These are phyloP conservation scores for Trichoderma aggressivum DNA, from an alignment of 2,329 filamentous ascomycete species.

Conservation along the genomic window DNA sequence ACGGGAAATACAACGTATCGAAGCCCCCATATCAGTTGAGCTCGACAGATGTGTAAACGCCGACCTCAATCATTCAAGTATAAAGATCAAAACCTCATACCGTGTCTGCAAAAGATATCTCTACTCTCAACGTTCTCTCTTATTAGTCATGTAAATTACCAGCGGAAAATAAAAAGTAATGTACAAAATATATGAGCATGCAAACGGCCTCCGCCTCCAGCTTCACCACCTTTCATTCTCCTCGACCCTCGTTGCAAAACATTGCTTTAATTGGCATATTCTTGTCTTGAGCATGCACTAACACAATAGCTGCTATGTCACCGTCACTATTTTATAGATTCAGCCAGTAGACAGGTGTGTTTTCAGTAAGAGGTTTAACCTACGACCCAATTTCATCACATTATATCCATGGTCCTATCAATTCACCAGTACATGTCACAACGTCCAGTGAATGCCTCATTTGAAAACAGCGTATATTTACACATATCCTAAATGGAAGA, in stretches of 20 bases:
- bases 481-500: neutral
- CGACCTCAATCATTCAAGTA: neutral
- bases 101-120: no score
- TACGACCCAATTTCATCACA: neutral
- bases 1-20: neutral
- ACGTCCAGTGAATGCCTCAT: neutral
- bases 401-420: neutral
- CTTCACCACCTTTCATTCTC: neutral
- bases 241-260: neutral
- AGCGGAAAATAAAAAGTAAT: neutral
- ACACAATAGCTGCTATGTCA: neutral
- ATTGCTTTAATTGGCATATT: neutral
- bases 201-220: accelerated
- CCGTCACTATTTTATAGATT: neutral
- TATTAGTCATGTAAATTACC: no score
- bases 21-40: neutral
- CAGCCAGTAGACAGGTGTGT: neutral
- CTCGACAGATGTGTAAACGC: neutral
- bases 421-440: neutral
- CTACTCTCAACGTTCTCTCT: no score
- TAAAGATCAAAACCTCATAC: neutral
- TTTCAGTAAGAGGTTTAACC: neutral
- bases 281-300: neutral
- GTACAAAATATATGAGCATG: neutral
- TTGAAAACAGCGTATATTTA: neutral